These are phyloP conservation scores for Colletotrichum endophyticum DNA, from an alignment of 2,329 filamentous ascomycete genomes.

Conservation along the genomic window DNA sequence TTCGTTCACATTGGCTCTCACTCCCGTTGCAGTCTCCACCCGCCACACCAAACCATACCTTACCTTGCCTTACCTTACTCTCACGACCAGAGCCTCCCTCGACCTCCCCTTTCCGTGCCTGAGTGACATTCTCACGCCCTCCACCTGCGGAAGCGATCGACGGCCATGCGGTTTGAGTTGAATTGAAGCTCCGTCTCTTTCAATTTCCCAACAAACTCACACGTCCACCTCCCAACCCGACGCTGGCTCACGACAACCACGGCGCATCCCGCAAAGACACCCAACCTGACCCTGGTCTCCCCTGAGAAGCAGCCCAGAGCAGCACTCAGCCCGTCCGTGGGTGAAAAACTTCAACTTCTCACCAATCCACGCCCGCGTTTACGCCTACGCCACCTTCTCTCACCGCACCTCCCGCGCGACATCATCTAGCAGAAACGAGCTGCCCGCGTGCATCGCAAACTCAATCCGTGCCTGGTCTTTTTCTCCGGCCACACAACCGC, in stretches of 20 bases:
- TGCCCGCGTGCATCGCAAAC: not conserved
- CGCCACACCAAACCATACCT: too few species aligned
- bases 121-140: too few species aligned
- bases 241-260: not conserved
- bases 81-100: too few species aligned
- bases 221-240: not conserved
- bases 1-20: too few species aligned
- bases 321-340: not conserved
- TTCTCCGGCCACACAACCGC: not conserved
- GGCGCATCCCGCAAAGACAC: not conserved
- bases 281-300: not conserved
- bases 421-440: not conserved
- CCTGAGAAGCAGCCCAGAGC: not conserved
- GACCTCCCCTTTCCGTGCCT: too few species aligned
- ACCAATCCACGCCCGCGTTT: not conserved
- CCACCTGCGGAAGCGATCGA: not conserved
- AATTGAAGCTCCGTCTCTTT: too few species aligned
- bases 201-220: not conserved
- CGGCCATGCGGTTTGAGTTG: not conserved
- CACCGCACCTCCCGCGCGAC: not conserved
- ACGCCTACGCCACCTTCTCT: not conserved
- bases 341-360: slow-evolving; percentile 9
- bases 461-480: not conserved
- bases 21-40: too few species aligned
- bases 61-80: too few species aligned